Base-by-base conservation (phyloP, 345 rosid genomes). In the Syzygium aqueum region DNA sequence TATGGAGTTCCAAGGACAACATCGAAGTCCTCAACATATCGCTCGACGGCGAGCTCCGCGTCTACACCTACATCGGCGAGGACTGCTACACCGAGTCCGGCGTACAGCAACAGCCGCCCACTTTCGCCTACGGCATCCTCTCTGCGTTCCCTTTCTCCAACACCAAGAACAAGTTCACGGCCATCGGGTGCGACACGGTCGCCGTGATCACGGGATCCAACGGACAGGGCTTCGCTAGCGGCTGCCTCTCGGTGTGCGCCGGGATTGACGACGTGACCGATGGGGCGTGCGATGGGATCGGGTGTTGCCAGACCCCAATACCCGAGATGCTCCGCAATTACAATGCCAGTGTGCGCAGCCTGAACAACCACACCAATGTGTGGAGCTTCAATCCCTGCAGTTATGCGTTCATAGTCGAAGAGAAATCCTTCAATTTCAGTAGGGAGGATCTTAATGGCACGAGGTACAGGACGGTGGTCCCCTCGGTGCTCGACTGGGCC, bases 301-400 rank as follows among this genome's bases (percentile, higher is more conserved):
- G 92, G 16, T 94, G 95, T 59, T 94, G 96, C 37, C 92, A 94
- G 37, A 89, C 91, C 11, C 28, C 91, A 11, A 88, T 94, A 80
- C 91, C 94, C 0, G 77, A 73, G 33, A 88, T 87, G 33, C 83
- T 91, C 83, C 65, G 1, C 11, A 54, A 25, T 5, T 80, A 86
- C 33, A 73, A n/a, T 21, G 65, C 77, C 3, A 1, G 3, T 10
- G 23, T 87, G 11, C 2, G 3, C 2, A 88, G 92, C 57, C 49
- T 40, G 33, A 0, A 15, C 6, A 82, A 88, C 46, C 88, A 91
- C 77, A 11, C 11, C 1, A 5, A 59, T 4, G 84, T 87, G 11
- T n/a, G 84, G 37, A 83, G 40, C 9, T 91, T 88, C 84, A 89
- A 87, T 27, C 85, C 57, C 7, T 93, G 94, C 88, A 90, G 86